These are phyloP conservation scores for Arabis alpina DNA, from an alignment of 345 rosid genomes.

Conservation along the genomic window DNA sequence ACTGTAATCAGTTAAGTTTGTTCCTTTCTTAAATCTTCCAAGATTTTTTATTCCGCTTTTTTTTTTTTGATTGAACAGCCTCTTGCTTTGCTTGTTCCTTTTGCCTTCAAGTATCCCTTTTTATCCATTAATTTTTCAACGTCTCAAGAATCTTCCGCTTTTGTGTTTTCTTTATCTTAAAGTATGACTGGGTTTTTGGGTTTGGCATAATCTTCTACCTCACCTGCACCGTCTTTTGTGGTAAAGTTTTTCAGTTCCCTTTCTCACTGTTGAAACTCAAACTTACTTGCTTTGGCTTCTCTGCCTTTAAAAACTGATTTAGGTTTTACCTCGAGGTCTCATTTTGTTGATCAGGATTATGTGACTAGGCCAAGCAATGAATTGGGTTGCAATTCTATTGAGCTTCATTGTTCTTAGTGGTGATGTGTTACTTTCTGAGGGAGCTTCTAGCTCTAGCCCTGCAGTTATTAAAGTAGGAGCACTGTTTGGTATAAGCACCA, in stretches of 20 bases:
- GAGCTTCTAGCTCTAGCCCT: conserved; percentile 48
- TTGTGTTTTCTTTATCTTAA: neutral
- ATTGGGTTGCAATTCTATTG: conserved; percentile 42
- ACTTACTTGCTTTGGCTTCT: conserved; percentile 32
- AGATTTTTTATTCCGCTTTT: neutral
- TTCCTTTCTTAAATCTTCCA: conserved; percentile 32
- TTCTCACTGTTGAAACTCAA: conserved; percentile 35
- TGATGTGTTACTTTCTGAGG: conserved; percentile 46
- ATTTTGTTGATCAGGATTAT: conserved; percentile 6
- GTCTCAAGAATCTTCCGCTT: conserved; percentile 19
- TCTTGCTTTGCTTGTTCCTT: conserved; percentile 29
- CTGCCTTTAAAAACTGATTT: conserved; percentile 11
- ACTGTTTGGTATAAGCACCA: conserved; percentile 52
- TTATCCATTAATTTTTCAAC: conserved; percentile 13
- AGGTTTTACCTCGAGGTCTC: neutral
- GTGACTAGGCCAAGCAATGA: conserved; percentile 44
- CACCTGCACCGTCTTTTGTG: conserved; percentile 1
- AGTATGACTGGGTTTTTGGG: conserved; percentile 22
- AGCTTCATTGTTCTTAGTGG: conserved; percentile 44
- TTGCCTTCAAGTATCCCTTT: conserved; percentile 16
- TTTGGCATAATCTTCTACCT: conserved; percentile 33
- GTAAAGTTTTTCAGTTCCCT: conserved; percentile 9
- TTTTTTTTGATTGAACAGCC: neutral
- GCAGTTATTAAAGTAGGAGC: conserved; percentile 68
- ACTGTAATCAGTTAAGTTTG: conserved; percentile 20